These are phyloP conservation scores for Hirsutella thompsonii DNA, from an alignment of 2,329 filamentous ascomycete genomes.

Conservation along the genomic window DNA sequence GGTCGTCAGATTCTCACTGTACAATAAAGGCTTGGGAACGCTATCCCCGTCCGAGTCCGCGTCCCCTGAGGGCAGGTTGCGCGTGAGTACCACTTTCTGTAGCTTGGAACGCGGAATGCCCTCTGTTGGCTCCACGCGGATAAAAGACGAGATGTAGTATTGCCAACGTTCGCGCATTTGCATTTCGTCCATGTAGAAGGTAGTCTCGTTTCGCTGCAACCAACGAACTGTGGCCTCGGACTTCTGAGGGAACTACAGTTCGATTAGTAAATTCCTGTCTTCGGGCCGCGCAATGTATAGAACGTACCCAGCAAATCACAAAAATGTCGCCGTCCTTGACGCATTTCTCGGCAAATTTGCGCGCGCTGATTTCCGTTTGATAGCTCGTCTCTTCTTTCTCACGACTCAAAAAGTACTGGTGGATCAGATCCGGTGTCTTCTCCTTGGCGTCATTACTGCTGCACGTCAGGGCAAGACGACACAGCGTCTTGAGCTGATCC, in stretches of 20 bases:
- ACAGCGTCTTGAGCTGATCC: conserved; percentile 71
- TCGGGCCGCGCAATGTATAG: background rate
- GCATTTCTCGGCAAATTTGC: conserved; percentile 85
- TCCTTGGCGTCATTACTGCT: conserved; percentile 81
- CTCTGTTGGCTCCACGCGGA: conserved; percentile 78
- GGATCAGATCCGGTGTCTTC: conserved; percentile 81
- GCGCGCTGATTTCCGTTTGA: conserved; percentile 76
- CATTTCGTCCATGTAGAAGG: conserved; percentile 83
- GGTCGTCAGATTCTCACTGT: conserved; percentile 55
- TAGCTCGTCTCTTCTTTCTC: conserved; percentile 78
- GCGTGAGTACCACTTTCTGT: conserved; percentile 55
- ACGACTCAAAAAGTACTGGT: conserved; percentile 73
- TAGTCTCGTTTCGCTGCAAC: conserved; percentile 54
- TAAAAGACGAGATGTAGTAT: conserved; percentile 89
- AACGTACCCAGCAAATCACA: conserved; percentile 77
- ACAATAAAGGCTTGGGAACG: conserved; percentile 46
- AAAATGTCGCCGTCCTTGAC: conserved; percentile 90
- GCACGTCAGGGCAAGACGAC: conserved; percentile 70
- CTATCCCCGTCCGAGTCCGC: conserved; percentile 50
- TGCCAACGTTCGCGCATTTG: conserved; percentile 77
- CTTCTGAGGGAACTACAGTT: conserved; percentile 47
- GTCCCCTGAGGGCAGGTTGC: conserved; percentile 53
- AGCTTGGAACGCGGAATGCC: conserved; percentile 54
- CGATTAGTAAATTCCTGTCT: background rate
- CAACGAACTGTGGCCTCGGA: conserved; percentile 60